Base-by-base conservation (phyloP, 192 early-diverging fungal species). In the Tieghemiomyces parasiticus region DNA sequence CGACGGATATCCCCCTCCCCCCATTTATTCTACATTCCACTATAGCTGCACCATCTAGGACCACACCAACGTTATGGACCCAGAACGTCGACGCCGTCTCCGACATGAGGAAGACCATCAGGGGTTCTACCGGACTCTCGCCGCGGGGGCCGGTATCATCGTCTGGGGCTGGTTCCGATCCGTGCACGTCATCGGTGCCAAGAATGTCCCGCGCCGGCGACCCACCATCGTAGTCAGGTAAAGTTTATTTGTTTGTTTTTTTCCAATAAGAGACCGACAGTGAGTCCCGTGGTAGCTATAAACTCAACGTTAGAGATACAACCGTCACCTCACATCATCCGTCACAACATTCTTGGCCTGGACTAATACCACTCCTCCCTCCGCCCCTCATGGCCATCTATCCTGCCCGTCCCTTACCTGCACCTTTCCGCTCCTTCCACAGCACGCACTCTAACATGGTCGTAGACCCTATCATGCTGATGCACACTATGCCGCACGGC, bases 391-490 rank as follows among this genome's bases (percentile, higher is more conserved):
- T 52, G 26, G 14, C 2, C 2, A 2, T 20, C 28, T 28, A 4
- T 3, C 20, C 26, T 2, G n/a, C 4, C 22, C 22, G 1, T 28
- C 29, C 28, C 28, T 52, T 26, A 20, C 50, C 3, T 25, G 4
- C 19, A 20, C 14, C 4, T 28, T 26, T 25, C 28, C 50, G 20
- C 1, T 20, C 2, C 22, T 26, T 3, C n/a, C 14, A 34, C 24
- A 56, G 67, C 0, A 75, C 73, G 2, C 73, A 75, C 61, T 71
- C 69, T 38, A 78, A 78, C 58, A 78, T 78, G 76, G 67, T 75
- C 56, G 67, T 75, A 0, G 76, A 78, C 60, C 68, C 74, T 14
- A 67, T 71, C 2, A 53, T 71, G 2, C 49, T 78, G 13, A 69
- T 68, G 6, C 61, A 59, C 20, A 67, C 71, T 26, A 63, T 70